phyloP scores from a whole-genome alignment of 768 basidiomycete genomes.

The Suillus spraguei region DNA sequence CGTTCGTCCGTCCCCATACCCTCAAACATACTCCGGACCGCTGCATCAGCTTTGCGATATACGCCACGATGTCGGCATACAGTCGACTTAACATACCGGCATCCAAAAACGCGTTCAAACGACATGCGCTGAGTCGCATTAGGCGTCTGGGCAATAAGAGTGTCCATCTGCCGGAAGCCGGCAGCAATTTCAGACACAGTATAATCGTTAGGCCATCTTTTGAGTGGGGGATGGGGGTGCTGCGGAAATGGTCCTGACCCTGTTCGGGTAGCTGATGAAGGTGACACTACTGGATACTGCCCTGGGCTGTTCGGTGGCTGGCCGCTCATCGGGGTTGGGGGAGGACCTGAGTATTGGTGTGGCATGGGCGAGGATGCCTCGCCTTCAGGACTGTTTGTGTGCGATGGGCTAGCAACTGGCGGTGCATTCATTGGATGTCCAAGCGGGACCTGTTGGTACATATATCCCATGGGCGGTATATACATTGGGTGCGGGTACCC shows the following conservation, averaged over 20 bases:
- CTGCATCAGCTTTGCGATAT: constrained; percentile 58
- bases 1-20: constrained; percentile 54
- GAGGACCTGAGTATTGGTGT: constrained; percentile 20
- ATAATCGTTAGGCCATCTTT: constrained; percentile 80
- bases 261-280: constrained; percentile 22
- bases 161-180: constrained; percentile 57
- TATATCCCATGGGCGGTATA: constrained; percentile 31
- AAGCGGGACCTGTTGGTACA: constrained; percentile 31
- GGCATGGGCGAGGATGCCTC: constrained; percentile 19
- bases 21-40: constrained; percentile 53
- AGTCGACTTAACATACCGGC: constrained; percentile 73
- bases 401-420: constrained; percentile 17
- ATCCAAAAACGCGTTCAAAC: constrained; percentile 72
- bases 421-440: constrained; percentile 24
- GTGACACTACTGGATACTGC: constrained; percentile 14
- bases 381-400: constrained; percentile 17
- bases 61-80: constrained; percentile 72
- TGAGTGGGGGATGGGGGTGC: constrained; percentile 64
- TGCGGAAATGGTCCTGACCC: constrained; percentile 41
- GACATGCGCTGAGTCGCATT: constrained; percentile 63
- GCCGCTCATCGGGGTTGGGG: constrained; percentile 24
- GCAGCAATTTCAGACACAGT: constrained; percentile 64
- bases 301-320: constrained; percentile 22
- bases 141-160: constrained; percentile 36
- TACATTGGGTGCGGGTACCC: constrained; percentile 31